phyloP scores from a whole-genome alignment of 495 filamentous ascomycete genomes.

The Daldinia concentrica region DNA sequence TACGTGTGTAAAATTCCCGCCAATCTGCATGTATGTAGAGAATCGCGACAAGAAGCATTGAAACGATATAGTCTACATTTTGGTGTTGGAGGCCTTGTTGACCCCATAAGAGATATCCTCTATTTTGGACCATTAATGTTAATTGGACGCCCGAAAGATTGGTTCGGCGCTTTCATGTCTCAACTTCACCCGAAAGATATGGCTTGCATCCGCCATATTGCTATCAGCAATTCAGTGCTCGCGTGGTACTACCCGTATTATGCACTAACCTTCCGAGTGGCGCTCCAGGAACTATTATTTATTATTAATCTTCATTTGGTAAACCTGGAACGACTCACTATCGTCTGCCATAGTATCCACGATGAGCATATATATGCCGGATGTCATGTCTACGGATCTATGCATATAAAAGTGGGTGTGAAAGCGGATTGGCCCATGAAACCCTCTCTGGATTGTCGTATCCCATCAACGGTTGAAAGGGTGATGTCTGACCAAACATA shows the following conservation, averaged over 20 bases:
- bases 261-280: slow-evolving; percentile 15
- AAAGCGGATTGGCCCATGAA: not conserved
- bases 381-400: not conserved
- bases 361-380: not conserved
- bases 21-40: slow-evolving; percentile 44
- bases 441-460: not conserved
- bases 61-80: slow-evolving; percentile 36
- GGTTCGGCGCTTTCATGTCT: slow-evolving; percentile 33
- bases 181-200: slow-evolving; percentile 33
- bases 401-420: not conserved
- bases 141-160: slow-evolving; percentile 18
- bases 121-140: slow-evolving; percentile 42
- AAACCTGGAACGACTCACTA: slow-evolving; percentile 35
- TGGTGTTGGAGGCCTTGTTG: slow-evolving; percentile 34
- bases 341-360: slow-evolving; percentile 41
- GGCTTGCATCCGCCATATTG: slow-evolving; percentile 39
- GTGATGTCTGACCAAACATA: not conserved
- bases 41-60: slow-evolving; percentile 41
- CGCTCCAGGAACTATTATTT: slow-evolving; percentile 18
- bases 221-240: slow-evolving; percentile 40
- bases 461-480: not conserved
- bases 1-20: slow-evolving; percentile 30
- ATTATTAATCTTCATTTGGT: slow-evolving; percentile 21
- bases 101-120: slow-evolving; percentile 39
- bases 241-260: slow-evolving; percentile 9